Evolutionary conservation across 1,139 yeast genomes (phyloP).

Genomic region (Maudiozyma humilis): DNA sequence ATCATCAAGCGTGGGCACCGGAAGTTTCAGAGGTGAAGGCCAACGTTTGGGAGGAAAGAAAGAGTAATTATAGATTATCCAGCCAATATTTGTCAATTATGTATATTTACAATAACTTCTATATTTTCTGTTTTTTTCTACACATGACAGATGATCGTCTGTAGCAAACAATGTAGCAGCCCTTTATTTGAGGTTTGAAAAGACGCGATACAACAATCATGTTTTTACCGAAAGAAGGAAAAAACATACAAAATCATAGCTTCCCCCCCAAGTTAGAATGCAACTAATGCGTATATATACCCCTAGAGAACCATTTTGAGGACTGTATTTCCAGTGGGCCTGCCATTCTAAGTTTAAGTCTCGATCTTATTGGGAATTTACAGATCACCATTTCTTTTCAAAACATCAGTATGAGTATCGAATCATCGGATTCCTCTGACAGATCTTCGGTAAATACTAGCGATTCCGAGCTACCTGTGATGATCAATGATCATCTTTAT

Average conservation of each 20-base stretch:
- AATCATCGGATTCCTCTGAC: not conserved
- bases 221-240: slow-evolving; percentile 8
- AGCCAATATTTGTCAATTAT: not conserved
- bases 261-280: not conserved
- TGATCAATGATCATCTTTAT: slow-evolving; percentile 16
- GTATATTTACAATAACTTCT: not conserved
- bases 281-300: not conserved
- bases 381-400: too few relatives aligned
- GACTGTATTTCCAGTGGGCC: not conserved
- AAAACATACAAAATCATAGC: too few relatives aligned
- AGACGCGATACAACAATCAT: not conserved
- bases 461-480: slow-evolving; percentile 13
- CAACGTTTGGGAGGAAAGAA: slow-evolving; percentile 4
- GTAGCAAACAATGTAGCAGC: not conserved
- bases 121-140: not conserved
- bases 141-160: too few relatives aligned
- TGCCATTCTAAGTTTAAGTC: not conserved
- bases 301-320: not conserved
- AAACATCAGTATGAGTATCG: not conserved
- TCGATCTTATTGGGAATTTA: too few relatives aligned
- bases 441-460: not conserved
- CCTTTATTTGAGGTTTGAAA: slow-evolving; percentile 2
- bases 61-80: not conserved
- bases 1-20: not conserved
- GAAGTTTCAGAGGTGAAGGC: slow-evolving; percentile 4